Percentiles rank a stretch among this genome's conserved stretches.
phyloP scores from a whole-genome alignment of 257 asterid species.

The Solanum arcanum region DNA sequence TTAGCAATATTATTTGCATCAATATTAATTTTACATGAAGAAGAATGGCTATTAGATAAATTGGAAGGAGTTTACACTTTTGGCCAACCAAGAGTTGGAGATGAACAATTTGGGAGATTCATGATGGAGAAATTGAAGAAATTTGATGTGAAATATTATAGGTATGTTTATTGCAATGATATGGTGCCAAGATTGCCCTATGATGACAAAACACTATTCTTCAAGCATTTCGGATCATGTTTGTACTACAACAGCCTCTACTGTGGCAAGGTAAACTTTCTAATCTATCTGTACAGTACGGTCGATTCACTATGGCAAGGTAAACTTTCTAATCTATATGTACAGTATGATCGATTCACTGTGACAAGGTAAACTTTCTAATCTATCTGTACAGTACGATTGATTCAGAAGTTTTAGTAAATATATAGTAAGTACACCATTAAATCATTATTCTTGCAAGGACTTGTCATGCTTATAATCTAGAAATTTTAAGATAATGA shows the following conservation, averaged over 20 bases:
- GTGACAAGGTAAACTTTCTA: constrained; percentile 29
- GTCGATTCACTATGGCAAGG: constrained; percentile 22
- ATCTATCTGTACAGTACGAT: fast-evolving
- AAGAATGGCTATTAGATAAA: constrained; percentile 28
- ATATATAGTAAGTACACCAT: background rate
- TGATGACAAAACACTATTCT: constrained; percentile 50
- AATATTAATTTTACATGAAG: constrained; percentile 37
- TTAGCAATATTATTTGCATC: constrained; percentile 44
- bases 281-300: fast-evolving
- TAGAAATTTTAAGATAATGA: background rate
- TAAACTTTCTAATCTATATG: background rate
- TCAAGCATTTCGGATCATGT: constrained; percentile 69
- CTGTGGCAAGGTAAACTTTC: constrained; percentile 32
- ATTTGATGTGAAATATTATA: constrained; percentile 29
- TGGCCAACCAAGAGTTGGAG: constrained; percentile 83
- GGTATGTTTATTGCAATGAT: constrained; percentile 57
- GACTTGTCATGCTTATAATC: background rate
- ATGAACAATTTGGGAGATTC: constrained; percentile 48
- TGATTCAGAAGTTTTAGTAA: too few species aligned
- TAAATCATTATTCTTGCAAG: background rate
- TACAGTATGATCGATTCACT: background rate
- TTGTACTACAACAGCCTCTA: constrained; percentile 58
- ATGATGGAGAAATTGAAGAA: constrained; percentile 34
- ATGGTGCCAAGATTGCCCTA: constrained; percentile 73
- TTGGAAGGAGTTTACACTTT: constrained; percentile 74